A percentile compares a stretch with the other conserved stretches of the same genome.
Conservation (phyloP, 2,329 filamentous ascomycete genomes). For the Teratosphaeria zuluensis region DNA sequence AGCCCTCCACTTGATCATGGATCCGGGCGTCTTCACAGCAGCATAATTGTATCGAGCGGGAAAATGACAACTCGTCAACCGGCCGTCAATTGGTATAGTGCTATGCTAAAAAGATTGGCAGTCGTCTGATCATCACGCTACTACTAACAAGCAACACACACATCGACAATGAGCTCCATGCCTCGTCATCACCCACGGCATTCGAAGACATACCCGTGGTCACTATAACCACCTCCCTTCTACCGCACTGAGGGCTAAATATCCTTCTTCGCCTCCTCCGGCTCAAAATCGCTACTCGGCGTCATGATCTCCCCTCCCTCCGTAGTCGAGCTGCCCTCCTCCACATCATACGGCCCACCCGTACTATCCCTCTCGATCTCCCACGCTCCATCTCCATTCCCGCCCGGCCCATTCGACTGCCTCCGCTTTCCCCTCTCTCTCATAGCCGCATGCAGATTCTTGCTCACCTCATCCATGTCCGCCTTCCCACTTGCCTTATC, state of each 20-base stretch:
- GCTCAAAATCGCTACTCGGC: slow-evolving; percentile 3
- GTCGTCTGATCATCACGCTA: neutral
- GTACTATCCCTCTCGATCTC: neutral
- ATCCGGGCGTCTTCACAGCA: too few species aligned
- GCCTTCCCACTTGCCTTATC: slow-evolving; percentile 48
- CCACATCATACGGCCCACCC: neutral
- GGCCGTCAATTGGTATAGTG: neutral
- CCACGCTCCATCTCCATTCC: neutral
- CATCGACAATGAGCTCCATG: neutral
- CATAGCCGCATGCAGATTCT: slow-evolving; percentile 80
- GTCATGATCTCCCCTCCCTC: slow-evolving; percentile 2
- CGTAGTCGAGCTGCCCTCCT: neutral
- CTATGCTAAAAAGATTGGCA: neutral
- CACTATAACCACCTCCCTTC: neutral
- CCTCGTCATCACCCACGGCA: neutral
- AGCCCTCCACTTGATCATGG: too few species aligned
- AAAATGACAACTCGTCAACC: neutral
- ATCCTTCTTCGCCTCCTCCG: slow-evolving; percentile 6
- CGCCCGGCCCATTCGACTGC: slow-evolving; percentile 9
- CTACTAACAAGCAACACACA: neutral
- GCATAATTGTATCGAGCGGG: too few species aligned
- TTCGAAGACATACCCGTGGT: neutral
- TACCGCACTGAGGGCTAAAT: neutral
- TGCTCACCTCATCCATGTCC: slow-evolving; percentile 71
- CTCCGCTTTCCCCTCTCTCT: slow-evolving; percentile 58